Evolutionary conservation across 306 rosid species (phyloP), one percentile per base, ranked within the genome.

Genomic region (Malus orientalis): DNA sequence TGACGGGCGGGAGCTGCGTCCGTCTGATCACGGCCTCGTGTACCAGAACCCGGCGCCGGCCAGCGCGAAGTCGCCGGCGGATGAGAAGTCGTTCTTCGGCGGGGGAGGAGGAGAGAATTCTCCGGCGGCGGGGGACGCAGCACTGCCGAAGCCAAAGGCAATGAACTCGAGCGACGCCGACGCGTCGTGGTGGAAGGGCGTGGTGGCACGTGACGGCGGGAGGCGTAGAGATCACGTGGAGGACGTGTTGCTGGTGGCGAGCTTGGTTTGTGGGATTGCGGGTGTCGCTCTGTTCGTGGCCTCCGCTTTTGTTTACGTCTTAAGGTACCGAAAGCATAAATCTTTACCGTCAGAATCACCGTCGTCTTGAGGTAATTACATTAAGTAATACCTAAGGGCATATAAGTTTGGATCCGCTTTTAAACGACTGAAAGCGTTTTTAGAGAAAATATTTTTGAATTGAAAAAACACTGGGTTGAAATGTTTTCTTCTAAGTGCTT

Each of bases 1-100:
- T 76, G n/a, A 80, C 51, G 84, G 78, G 7, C 76, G 75, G 36
- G 98, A 94, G 60, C 85, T 91, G 71, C 90, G 97, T 45, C 98
- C 98, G 3, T 88, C 98, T 53, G 83, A 89, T 33, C 98, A 95
- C 73, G 97, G 98, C 1, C 84, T 95, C 55, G 79, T 23, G 8
- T 88, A 68, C 86, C 93, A 91, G 82, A 74, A 80, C 51, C 67
- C 80, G 57, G 77, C 90, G 10, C 82, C 87, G 11, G 81, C 85
- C 44, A 78, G 76, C 4, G 84, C 79, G 45, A 44, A 69, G 8
- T 77, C 76, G 15, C 78, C 96, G 44, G 67, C 77, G 51, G 91
- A 74, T 69, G 88, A 87, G 91, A 81, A 5, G 68, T 82, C 95
- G 60, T 95, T 92, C 87, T 95, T 92, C 88, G 90, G 7, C 76